Evolutionary conservation across 306 rosid genomes (phyloP), one percentile per base, ranked within the genome.

Genomic region (Trifolium subterraneum): DNA sequence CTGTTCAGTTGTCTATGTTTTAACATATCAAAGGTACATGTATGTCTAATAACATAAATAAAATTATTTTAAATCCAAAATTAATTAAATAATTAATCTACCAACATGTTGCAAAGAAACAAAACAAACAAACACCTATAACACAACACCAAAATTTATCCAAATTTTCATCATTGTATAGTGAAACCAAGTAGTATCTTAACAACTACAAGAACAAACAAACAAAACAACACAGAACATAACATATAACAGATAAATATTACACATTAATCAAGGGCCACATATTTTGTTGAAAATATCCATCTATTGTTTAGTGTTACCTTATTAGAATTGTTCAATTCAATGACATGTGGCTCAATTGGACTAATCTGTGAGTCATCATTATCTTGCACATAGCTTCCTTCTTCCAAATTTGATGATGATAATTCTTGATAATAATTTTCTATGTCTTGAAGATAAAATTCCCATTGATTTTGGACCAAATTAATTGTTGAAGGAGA

Each of bases 401-500:
- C 82, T 71, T 71, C 89, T 14, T 82, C 87, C 76, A 77, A 61
- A 60, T 83, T 81, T 19, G 79, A 81, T 54, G 87, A 75, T 58
- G 78, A 31, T 73, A 89, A 52, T 18, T 86, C 83, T 77, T 82
- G 90, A 63, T 75, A 79, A 70, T 89, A 93, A 33, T 52, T 79
- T 10, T 90, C 93, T 33, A 90, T 90, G 69, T 85, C 96, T 64
- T 78, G 83, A 62, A 75, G 83, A 81, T 79, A 50, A 44, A 38
- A 23, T 70, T 86, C 92, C 98, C 96, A 93, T n/a, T 78, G 90
- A 38, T 74, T 81, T 77, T 73, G 79, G 39, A 81, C 80, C 68
- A 66, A 63, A 71, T 44, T 81, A 29, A 31, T 38, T 70, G 90
- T 65, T 39, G 88, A 85, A 80, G 75, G 9, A 71, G 86, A 64